Evolutionary conservation across 2,329 filamentous ascomycete species (phyloP).

Genomic region (Phaeosphaeria sp.): DNA sequence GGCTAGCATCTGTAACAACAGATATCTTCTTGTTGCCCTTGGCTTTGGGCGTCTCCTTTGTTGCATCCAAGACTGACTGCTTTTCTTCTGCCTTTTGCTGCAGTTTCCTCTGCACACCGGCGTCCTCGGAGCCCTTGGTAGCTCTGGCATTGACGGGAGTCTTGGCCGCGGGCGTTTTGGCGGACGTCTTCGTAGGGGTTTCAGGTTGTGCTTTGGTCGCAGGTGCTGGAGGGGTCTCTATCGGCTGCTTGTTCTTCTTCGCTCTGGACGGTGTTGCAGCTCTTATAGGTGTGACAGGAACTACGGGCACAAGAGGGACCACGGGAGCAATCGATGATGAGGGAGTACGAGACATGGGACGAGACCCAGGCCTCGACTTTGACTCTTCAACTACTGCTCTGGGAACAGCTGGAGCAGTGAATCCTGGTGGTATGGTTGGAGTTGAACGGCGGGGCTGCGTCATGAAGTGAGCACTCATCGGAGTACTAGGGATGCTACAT

Average conservation of each 20-base stretch:
- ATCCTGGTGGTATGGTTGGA: constrained; percentile 55
- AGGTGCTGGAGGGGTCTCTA: constrained; percentile 4
- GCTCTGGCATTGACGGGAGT: constrained; percentile 16
- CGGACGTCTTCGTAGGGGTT: constrained; percentile 28
- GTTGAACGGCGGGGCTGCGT: constrained; percentile 51
- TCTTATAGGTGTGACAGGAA: constrained; percentile 46
- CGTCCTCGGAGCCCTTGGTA: constrained; percentile 17
- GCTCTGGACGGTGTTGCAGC: constrained; percentile 38
- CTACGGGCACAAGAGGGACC: constrained; percentile 50
- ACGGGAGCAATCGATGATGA: constrained; percentile 42
- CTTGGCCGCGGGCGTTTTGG: constrained; percentile 17
- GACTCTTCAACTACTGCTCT: constrained; percentile 31
- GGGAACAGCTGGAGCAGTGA: constrained; percentile 42
- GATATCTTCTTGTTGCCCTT: constrained; percentile 30
- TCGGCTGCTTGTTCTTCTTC: constrained; percentile 30
- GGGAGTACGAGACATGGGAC: constrained; percentile 39
- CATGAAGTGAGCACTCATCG: constrained; percentile 31
- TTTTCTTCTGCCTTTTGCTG: constrained; percentile 23
- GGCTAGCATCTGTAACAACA: constrained; percentile 15
- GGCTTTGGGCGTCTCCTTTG: constrained; percentile 27
- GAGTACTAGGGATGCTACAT: constrained; percentile 37
- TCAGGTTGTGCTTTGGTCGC: constrained; percentile 12
- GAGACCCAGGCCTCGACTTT: constrained; percentile 20
- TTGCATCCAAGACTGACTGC: constrained; percentile 17
- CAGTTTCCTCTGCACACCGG: constrained; percentile 4